A percentile compares a stretch with the other conserved stretches of the same genome.
Evolutionary conservation across 441 rosid species (phyloP).

Genomic region (Theobroma grandiflorum): DNA sequence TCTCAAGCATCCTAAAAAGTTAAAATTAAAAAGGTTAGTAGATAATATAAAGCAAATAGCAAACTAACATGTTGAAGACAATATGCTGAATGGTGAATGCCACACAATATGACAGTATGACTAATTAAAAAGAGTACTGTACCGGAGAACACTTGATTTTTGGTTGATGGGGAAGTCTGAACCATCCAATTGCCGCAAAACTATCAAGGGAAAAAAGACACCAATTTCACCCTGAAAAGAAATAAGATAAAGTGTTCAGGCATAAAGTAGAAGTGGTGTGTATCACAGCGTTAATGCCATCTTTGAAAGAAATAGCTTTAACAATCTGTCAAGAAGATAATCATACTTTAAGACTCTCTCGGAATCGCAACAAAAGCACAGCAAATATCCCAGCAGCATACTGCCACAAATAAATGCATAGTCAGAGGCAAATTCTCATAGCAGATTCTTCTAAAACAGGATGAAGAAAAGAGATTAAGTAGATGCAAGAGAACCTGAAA

Average conservation of each 20-base stretch:
- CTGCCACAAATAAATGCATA: constrained; percentile 62
- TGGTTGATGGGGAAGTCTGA: constrained; percentile 78
- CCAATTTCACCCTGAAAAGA: constrained; percentile 94
- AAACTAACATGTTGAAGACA: constrained; percentile 17
- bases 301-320: constrained; percentile 13
- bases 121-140: constrained; percentile 40
- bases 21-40: neutral
- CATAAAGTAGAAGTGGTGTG: constrained; percentile 27
- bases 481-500: constrained; percentile 81
- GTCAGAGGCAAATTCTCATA: constrained; percentile 39
- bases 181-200: constrained; percentile 91
- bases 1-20: constrained; percentile 92
- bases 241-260: constrained; percentile 22
- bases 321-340: constrained; percentile 32
- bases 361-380: constrained; percentile 87
- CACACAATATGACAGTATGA: constrained; percentile 16
- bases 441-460: constrained; percentile 26
- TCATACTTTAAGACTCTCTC: constrained; percentile 98
- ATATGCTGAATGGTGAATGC: constrained; percentile 21
- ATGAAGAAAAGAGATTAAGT: constrained; percentile 26
- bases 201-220: constrained; percentile 95
- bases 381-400: constrained; percentile 98
- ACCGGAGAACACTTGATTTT: constrained; percentile 95
- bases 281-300: neutral
- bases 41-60: constrained; percentile 14